A percentile compares a stretch with the other conserved stretches of the same genome.
Conservation (phyloP, 148 eudicot species). For the Cornus kousa region DNA sequence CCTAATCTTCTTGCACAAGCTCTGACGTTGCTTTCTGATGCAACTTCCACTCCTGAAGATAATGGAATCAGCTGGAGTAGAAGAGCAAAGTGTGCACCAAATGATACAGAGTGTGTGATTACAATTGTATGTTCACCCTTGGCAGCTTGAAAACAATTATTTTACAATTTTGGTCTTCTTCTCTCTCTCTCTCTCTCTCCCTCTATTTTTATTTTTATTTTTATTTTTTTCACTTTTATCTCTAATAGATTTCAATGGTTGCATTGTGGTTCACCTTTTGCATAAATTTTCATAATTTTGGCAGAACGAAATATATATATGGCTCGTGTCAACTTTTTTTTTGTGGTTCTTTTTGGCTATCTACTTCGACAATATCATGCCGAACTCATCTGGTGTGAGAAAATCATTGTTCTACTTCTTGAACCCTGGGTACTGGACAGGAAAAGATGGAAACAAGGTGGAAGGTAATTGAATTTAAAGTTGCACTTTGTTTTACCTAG, state of each 20-base stretch:
- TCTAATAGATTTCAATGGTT: not conserved
- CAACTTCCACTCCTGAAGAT: conserved; percentile 41
- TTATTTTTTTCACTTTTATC: not conserved
- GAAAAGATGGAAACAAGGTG: conserved; percentile 68
- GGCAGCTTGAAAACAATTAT: not conserved
- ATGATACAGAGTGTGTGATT: conserved; percentile 46
- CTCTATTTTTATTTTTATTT: conserved; percentile 6
- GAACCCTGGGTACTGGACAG: conserved; percentile 82
- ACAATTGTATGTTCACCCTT: conserved; percentile 44
- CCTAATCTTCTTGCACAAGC: conserved; percentile 67
- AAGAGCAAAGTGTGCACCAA: conserved; percentile 35
- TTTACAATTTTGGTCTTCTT: not conserved
- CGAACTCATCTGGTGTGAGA: conserved; percentile 80
- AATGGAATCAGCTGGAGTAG: conserved; percentile 58
- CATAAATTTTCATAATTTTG: conserved; percentile 8
- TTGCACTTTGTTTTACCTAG: not conserved
- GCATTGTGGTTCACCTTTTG: not conserved
- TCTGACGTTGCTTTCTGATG: conserved; percentile 42
- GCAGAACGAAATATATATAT: conserved; percentile 67
- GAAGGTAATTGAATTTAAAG: conserved; percentile 44
- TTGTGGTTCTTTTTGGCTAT: conserved; percentile 76
- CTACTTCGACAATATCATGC: conserved; percentile 84
- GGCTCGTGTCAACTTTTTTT: conserved; percentile 51
- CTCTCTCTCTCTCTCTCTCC: conserved; percentile 19
- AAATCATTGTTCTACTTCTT: conserved; percentile 71